These are phyloP conservation scores for Chlorella sorokiniana DNA, from an alignment of 139 green algal genomes.

Conservation along the genomic window DNA sequence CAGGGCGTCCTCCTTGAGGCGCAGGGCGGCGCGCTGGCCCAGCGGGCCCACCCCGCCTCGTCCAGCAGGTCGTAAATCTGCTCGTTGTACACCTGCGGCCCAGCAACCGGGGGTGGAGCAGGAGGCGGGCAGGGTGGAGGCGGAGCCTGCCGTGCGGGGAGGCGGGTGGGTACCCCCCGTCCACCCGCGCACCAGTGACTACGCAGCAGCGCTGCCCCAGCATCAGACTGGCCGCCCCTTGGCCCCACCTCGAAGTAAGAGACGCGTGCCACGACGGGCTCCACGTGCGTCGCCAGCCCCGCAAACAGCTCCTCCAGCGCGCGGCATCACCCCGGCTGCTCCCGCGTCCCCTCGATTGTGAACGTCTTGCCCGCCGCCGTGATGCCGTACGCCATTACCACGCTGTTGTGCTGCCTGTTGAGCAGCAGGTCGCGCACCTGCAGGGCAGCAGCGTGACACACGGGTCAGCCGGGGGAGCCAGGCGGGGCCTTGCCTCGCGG, in stretches of 20 bases:
- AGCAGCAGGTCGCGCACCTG: slow-evolving; percentile 55
- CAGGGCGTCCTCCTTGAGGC: slow-evolving; percentile 62
- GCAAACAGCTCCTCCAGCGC: slow-evolving; percentile 65
- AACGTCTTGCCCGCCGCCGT: slow-evolving; percentile 83
- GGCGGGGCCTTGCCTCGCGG: too few species aligned
- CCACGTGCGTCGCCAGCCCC: slow-evolving; percentile 39
- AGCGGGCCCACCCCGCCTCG: slow-evolving; percentile 10
- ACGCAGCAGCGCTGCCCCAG: too few species aligned
- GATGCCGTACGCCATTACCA: slow-evolving; percentile 84
- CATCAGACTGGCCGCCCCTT: not conserved
- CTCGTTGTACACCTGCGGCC: slow-evolving; percentile 80
- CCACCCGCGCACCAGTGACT: too few species aligned
- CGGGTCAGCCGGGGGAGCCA: not conserved
- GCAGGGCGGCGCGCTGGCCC: slow-evolving; percentile 37
- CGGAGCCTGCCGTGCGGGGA: too few species aligned
- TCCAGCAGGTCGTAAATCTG: slow-evolving; percentile 77
- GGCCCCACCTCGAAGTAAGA: slow-evolving; percentile 51
- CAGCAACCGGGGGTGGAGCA: not conserved
- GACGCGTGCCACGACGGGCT: slow-evolving; percentile 40
- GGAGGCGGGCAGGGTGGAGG: too few species aligned
- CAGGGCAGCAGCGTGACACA: slow-evolving; percentile 7
- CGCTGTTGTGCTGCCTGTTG: slow-evolving; percentile 46
- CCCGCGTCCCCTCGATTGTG: slow-evolving; percentile 72
- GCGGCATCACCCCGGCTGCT: slow-evolving; percentile 70
- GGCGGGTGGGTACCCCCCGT: too few species aligned